These are phyloP conservation scores for Fusarium cicatricum DNA, from an alignment of 2,329 filamentous ascomycete genomes.

Conservation along the genomic window DNA sequence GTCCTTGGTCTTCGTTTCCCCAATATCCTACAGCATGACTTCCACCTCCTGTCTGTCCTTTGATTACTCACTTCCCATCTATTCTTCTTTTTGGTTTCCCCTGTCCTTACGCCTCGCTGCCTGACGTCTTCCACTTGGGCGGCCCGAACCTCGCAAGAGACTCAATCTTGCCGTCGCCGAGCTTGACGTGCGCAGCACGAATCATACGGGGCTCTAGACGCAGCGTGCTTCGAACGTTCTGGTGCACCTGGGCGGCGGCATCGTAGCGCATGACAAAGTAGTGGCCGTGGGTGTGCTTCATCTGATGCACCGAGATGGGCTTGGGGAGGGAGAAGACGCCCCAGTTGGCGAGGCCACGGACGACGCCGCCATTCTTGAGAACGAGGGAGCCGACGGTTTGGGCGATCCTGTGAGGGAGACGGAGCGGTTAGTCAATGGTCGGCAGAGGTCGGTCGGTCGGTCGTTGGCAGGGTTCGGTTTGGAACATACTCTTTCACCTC, in stretches of 20 bases:
- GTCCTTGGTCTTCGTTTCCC: conserved; percentile 3
- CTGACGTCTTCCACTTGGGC: conserved; percentile 57
- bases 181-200: conserved; percentile 83
- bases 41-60: conserved; percentile 1
- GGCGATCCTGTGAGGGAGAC: conserved; percentile 73
- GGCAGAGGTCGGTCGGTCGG: not conserved
- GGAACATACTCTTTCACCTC: conserved; percentile 91
- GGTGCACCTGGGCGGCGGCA: conserved; percentile 74
- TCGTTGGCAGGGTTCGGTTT: not conserved
- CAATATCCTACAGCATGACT: conserved; percentile 34
- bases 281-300: conserved; percentile 84
- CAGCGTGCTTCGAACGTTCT: conserved; percentile 77
- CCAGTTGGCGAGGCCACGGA: conserved; percentile 96
- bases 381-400: conserved; percentile 83
- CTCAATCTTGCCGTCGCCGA: conserved; percentile 71
- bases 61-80: not conserved
- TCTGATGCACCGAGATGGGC: conserved; percentile 80
- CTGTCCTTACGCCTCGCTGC: conserved; percentile 42
- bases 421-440: conserved; percentile 15
- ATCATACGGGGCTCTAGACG: conserved; percentile 91
- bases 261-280: conserved; percentile 99
- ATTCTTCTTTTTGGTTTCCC: not conserved
- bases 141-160: conserved; percentile 60
- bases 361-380: conserved; percentile 83
- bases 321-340: conserved; percentile 88